phyloP scores from a whole-genome alignment of 2,329 filamentous ascomycete species.

The Westerdykella ornata region DNA sequence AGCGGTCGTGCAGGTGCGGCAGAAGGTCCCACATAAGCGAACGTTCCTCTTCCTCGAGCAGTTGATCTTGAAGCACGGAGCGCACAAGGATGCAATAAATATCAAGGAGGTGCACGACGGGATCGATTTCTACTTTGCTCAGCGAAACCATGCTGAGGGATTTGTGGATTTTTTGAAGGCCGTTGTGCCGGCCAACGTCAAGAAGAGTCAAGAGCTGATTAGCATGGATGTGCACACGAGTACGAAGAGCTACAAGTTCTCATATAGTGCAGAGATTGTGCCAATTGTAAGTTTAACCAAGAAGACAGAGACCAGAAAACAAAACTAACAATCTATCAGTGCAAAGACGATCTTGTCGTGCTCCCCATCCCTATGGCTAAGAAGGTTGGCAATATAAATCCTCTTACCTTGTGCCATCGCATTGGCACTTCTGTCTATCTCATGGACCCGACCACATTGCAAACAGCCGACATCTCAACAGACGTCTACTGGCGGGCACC shows the following conservation, averaged over 20 bases:
- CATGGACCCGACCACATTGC: slow-evolving; percentile 82
- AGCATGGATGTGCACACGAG: slow-evolving; percentile 88
- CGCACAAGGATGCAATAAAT: slow-evolving; percentile 78
- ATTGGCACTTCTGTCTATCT: slow-evolving; percentile 87
- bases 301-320: neutral
- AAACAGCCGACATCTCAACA: slow-evolving; percentile 77
- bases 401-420: slow-evolving; percentile 76
- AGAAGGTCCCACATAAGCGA: slow-evolving; percentile 95
- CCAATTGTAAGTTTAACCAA: slow-evolving; percentile 53
- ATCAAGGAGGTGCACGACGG: slow-evolving; percentile 97
- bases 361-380: slow-evolving; percentile 85
- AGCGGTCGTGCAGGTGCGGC: slow-evolving; percentile 86
- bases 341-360: slow-evolving; percentile 95
- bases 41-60: slow-evolving; percentile 82
- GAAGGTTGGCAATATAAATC: slow-evolving; percentile 78
- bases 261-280: slow-evolving; percentile 79
- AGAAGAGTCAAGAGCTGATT: slow-evolving; percentile 88
- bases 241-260: slow-evolving; percentile 90
- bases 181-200: slow-evolving; percentile 68
- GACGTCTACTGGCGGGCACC: slow-evolving; percentile 86
- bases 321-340: slow-evolving; percentile 36
- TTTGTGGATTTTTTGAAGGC: slow-evolving; percentile 87
- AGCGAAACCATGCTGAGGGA: slow-evolving; percentile 83
- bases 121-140: slow-evolving; percentile 90
- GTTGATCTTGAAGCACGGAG: slow-evolving; percentile 87